Base-by-base conservation (phyloP, 306 rosid species). In the Malus fusca region DNA sequence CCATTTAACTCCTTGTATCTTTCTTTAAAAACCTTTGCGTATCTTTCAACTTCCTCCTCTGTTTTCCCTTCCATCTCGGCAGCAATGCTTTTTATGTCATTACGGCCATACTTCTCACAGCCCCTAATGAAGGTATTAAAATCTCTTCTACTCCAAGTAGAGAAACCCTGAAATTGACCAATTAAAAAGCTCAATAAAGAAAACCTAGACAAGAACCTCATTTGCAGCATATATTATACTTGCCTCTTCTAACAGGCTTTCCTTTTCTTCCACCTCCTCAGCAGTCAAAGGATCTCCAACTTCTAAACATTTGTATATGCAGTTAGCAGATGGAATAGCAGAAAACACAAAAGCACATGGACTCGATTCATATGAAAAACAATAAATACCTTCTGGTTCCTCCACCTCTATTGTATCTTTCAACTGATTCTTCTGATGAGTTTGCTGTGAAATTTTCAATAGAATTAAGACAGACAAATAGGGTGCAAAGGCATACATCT, bases 61-160 rank as follows among this genome's bases (percentile, higher is more conserved):
- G 92, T 84, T 90, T 92, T 95, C 42, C 97, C 99, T 76, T 95
- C 98, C 98, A 95, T 90, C 83, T 95, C 98, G 25, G 91, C 87
- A 77, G 95, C 97, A 80, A 92, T 90, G 78, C 87, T 81, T 79
- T 79, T 90, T 23, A 92, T 90, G 80, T 95, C 98, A 76, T 82
- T 84, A 76, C 99, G 90, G 65, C 99, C 99, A 87, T 95, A 95
- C 84, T 90, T 95, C 87, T 95, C 99, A 80, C 99, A 95, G 69
- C 97, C 99, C 87, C 97, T 95, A 63, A 92, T 87, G 84, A 95
- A 95, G 65, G 97, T 89, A 82, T 92, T 95, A 76, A 95, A 95
- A 84, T 95, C 99, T 84, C 89, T 92, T 42, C 99, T 81, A 83
- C 93, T 95, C 99, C 99, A 95, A 60, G 99, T 84, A 66, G 99